Conservation (phyloP, 228 moss, liverwort and hornwort genomes). For the Sphagnum fallax region DNA sequence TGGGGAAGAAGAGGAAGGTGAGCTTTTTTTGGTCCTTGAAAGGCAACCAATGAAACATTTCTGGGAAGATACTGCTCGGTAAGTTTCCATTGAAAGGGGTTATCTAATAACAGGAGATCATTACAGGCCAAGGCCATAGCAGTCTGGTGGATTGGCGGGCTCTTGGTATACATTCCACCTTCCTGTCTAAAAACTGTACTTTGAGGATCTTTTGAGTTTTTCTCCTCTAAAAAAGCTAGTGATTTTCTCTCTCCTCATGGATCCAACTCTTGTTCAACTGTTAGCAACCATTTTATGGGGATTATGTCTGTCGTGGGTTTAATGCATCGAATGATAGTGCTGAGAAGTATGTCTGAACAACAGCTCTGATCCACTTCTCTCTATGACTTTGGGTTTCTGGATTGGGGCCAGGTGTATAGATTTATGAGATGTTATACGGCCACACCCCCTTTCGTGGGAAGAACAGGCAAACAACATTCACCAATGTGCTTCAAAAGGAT, state of each 20-base stretch:
- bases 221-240: background rate
- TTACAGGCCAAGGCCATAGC: constrained; percentile 78
- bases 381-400: no score
- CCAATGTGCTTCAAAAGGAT: constrained; percentile 75
- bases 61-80: constrained; percentile 43
- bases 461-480: constrained; percentile 76
- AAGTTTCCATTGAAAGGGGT: background rate
- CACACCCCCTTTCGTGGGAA: constrained; percentile 82
- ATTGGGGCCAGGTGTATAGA: constrained; percentile 38
- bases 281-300: background rate
- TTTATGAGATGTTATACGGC: constrained; percentile 85
- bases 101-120: constrained; percentile 54
- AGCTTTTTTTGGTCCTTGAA: constrained; percentile 80
- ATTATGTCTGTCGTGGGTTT: no score
- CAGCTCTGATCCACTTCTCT: no score
- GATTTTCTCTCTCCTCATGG: background rate
- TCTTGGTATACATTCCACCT: constrained; percentile 29
- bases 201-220: no score
- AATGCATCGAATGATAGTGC: no score
- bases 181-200: no score
- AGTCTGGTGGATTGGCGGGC: constrained; percentile 98
- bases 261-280: no score
- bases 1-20: constrained; percentile 14
- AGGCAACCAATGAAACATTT: constrained; percentile 78
- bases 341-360: no score